These are phyloP conservation scores for Agaricus blazei DNA, from an alignment of 768 basidiomycete species.

Conservation along the genomic window DNA sequence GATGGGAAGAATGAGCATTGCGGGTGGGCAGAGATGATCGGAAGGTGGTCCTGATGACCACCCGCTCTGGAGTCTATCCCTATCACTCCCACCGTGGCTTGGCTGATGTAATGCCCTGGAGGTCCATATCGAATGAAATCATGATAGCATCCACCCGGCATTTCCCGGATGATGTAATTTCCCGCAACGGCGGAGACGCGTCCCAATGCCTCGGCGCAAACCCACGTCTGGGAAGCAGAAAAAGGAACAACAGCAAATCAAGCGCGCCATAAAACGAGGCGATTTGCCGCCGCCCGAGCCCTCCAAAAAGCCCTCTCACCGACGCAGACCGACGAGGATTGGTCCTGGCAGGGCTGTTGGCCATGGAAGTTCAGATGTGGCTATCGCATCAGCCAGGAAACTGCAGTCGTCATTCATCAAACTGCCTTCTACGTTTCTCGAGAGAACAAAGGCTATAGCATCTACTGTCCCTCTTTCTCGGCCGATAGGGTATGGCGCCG, in stretches of 20 bases:
- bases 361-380: conserved; percentile 19
- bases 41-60: background rate
- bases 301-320: conserved; percentile 22
- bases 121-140: background rate
- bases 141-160: background rate
- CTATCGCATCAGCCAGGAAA: conserved; percentile 38
- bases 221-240: conserved; percentile 64
- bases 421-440: conserved; percentile 54
- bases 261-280: conserved; percentile 82
- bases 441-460: conserved; percentile 53
- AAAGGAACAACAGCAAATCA: conserved; percentile 68
- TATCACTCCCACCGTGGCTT: background rate
- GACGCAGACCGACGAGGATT: conserved; percentile 21
- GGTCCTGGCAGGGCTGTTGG: conserved; percentile 27
- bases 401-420: conserved; percentile 71
- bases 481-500: conserved; percentile 43
- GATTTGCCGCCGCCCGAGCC: conserved; percentile 43
- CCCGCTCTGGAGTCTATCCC: no score
- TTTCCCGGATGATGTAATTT: background rate
- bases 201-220: conserved; percentile 33
- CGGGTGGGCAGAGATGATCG: background rate
- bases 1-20: conserved; percentile 8
- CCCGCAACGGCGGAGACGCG: background rate
- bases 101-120: background rate
- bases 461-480: conserved; percentile 46